phyloP scores from a whole-genome alignment of 352 stramenopile genomes.

The Phytophthora tentaculata region DNA sequence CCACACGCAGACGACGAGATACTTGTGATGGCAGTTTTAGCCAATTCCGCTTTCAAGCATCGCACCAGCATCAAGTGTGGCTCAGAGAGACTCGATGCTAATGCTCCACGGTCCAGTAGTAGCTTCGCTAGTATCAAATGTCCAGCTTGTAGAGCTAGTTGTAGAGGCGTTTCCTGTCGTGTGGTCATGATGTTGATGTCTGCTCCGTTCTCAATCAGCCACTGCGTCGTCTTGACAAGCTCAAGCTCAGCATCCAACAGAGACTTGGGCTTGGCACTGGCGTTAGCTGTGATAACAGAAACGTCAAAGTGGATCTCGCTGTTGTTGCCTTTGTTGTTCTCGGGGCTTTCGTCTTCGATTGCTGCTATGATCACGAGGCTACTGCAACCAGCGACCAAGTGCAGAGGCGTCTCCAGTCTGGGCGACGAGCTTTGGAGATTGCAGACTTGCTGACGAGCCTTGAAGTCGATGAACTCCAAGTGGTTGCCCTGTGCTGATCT shows the following conservation, averaged over 20 bases:
- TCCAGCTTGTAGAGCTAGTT: conserved; percentile 58
- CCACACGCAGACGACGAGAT: conserved; percentile 45
- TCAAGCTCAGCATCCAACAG: conserved; percentile 55
- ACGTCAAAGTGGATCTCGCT: conserved; percentile 31
- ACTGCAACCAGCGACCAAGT: conserved; percentile 61
- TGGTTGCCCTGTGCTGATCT: conserved; percentile 57
- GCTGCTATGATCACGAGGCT: conserved; percentile 35
- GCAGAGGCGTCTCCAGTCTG: conserved; percentile 63
- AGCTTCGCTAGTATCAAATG: conserved; percentile 64
- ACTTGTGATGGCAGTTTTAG: conserved; percentile 68
- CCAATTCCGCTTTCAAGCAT: conserved; percentile 56
- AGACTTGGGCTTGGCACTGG: conserved; percentile 37
- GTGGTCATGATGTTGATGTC: conserved; percentile 63
- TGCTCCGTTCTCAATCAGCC: conserved; percentile 79
- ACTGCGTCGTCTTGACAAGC: conserved; percentile 67
- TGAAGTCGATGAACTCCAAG: conserved; percentile 76
- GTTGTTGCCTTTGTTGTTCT: conserved; percentile 32
- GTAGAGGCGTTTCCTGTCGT: conserved; percentile 56
- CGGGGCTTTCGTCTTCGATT: conserved; percentile 21
- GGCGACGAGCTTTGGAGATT: conserved; percentile 35
- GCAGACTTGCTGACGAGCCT: conserved; percentile 50
- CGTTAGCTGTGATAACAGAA: conserved; percentile 15
- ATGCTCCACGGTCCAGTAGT: conserved; percentile 55
- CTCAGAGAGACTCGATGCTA: conserved; percentile 50
- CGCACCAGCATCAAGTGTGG: conserved; percentile 53